Percentiles rank a stretch among this genome's conserved stretches.
Evolutionary conservation across 2,329 filamentous ascomycete genomes (phyloP).

Genomic region (Microdochium bolleyi): DNA sequence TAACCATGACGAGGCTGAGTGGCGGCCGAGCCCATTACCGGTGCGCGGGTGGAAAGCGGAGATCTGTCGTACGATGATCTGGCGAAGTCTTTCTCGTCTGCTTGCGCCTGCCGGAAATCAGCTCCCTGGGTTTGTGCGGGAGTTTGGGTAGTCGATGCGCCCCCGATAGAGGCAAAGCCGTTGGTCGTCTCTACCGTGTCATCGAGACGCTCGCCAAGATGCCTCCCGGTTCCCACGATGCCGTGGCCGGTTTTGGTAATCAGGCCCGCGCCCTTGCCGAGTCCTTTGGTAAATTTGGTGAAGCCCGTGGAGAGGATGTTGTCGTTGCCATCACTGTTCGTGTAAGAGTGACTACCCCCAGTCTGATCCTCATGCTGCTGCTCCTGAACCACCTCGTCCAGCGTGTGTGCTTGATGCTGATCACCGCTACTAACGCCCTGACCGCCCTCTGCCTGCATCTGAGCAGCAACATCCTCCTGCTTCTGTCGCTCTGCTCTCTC

Average conservation of each 20-base stretch:
- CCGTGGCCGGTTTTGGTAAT: constrained; percentile 35
- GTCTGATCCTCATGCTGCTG: constrained; percentile 15
- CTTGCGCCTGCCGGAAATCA: constrained; percentile 19
- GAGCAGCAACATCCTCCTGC: constrained; percentile 40
- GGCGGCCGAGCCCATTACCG: constrained; percentile 17
- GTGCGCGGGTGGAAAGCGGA: constrained; percentile 10
- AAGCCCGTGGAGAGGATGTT: constrained; percentile 20
- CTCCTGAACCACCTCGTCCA: constrained; percentile 7
- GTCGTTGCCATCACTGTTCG: background rate
- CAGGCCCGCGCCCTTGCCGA: constrained; percentile 34
- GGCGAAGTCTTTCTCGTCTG: constrained; percentile 22
- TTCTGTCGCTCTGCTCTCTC: constrained; percentile 39
- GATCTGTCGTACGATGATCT: constrained; percentile 13
- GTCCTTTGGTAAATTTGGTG: constrained; percentile 38
- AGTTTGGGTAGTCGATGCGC: constrained; percentile 10
- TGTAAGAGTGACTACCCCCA: constrained; percentile 1
- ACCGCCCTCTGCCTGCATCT: constrained; percentile 38
- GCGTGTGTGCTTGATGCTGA: constrained; percentile 34
- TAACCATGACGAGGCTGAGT: constrained; percentile 21
- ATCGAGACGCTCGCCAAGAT: constrained; percentile 41
- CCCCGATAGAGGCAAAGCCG: constrained; percentile 35
- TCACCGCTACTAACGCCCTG: constrained; percentile 44
- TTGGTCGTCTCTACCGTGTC: constrained; percentile 45
- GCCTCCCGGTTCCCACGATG: constrained; percentile 34
- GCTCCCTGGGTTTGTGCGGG: constrained; percentile 13